These are phyloP conservation scores for Cymbopogon flexuosus DNA, from an alignment of 202 grass and related monocot species.

Conservation along the genomic window DNA sequence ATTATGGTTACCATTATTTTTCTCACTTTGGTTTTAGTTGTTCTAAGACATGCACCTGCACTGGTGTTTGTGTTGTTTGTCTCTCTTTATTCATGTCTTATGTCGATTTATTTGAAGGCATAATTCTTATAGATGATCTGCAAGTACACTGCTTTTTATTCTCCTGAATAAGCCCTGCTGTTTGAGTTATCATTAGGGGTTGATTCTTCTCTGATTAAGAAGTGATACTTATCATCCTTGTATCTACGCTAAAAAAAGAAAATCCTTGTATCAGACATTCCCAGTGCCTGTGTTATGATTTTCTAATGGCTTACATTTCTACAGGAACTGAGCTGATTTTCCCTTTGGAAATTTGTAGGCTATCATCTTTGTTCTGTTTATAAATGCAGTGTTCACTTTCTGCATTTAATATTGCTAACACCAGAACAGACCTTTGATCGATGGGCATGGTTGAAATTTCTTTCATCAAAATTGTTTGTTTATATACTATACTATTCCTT, in stretches of 20 bases:
- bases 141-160: not conserved
- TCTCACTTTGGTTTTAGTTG: not conserved
- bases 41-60: not conserved
- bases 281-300: not conserved
- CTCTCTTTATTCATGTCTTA: not conserved
- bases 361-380: not conserved
- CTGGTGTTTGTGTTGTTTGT: not conserved
- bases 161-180: not conserved
- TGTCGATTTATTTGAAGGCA: not conserved
- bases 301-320: not conserved
- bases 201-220: not conserved
- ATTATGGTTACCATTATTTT: not conserved
- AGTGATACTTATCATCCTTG: not conserved
- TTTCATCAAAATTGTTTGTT: not conserved
- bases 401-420: not conserved
- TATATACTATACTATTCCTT: not conserved
- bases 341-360: not conserved
- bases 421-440: not conserved
- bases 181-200: not conserved
- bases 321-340: not conserved
- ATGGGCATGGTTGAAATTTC: not conserved
- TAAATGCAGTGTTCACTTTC: not conserved
- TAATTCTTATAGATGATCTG: not conserved
- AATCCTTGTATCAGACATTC: not conserved
- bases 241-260: no score